Evolutionary conservation across 1,284 basidiomycete genomes (phyloP).

Genomic region (Moesziomyces globuligerus): DNA sequence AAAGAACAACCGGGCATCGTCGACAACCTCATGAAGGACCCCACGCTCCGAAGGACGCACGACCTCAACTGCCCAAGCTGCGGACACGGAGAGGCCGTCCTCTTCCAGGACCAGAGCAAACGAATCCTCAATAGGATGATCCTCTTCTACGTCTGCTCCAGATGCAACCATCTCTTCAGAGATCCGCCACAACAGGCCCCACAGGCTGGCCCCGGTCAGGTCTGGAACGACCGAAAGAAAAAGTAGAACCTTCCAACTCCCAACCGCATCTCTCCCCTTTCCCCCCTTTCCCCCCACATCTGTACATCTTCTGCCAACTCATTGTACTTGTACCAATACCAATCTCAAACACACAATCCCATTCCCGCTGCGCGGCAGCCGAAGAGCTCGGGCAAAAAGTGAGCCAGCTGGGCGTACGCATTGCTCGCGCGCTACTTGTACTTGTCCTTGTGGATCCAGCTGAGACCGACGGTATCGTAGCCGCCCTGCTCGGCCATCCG

Average conservation of each 20-base stretch:
- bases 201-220: slow-evolving; percentile 32
- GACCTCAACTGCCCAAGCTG: slow-evolving; percentile 63
- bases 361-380: neutral
- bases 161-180: slow-evolving; percentile 61
- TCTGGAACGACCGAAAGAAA: slow-evolving; percentile 53
- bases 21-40: slow-evolving; percentile 86
- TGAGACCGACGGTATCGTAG: slow-evolving; percentile 61
- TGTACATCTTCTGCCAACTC: too few species aligned
- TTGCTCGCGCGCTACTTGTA: slow-evolving; percentile 33
- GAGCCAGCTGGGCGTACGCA: neutral
- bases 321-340: slow-evolving; percentile 38
- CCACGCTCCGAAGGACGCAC: slow-evolving; percentile 74
- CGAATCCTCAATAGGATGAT: slow-evolving; percentile 64
- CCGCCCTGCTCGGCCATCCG: slow-evolving; percentile 74
- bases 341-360: neutral
- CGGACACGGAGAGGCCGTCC: slow-evolving; percentile 57
- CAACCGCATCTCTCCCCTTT: neutral
- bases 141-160: slow-evolving; percentile 63
- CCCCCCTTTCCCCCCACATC: too few species aligned
- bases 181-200: slow-evolving; percentile 47
- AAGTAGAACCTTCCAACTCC: slow-evolving; percentile 12
- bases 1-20: slow-evolving; percentile 93
- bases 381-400: neutral
- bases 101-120: slow-evolving; percentile 67
- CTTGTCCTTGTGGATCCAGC: slow-evolving; percentile 64